Percentiles rank a stretch among this genome's conserved stretches.
phyloP scores from a whole-genome alignment of 345 rosid genomes.

The Euclidium syriacum region DNA sequence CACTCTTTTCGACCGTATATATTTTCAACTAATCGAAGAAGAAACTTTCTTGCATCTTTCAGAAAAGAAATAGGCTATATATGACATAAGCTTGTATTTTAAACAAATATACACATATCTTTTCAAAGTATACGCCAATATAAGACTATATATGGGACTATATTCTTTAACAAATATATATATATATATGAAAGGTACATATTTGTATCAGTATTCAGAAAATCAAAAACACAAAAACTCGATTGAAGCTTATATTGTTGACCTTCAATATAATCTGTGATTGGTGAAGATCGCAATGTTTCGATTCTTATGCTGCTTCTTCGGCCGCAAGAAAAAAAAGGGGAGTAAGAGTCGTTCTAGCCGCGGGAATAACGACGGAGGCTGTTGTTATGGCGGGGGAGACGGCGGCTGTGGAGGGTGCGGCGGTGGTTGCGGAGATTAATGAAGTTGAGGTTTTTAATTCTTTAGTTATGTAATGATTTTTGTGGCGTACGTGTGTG shows the following conservation, averaged over 20 bases:
- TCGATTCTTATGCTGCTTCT: background rate
- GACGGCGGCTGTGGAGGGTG: background rate
- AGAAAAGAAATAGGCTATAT: background rate
- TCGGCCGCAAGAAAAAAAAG: background rate
- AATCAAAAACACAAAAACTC: background rate
- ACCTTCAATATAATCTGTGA: background rate
- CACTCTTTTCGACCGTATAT: constrained; percentile 12
- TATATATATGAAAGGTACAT: background rate
- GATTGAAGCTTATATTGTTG: background rate
- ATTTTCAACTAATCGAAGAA: background rate
- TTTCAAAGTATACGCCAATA: background rate
- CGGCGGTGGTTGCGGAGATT: constrained; percentile 12
- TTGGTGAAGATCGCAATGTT: background rate
- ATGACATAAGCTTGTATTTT: constrained; percentile 1
- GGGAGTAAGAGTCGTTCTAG: background rate
- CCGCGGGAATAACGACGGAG: background rate
- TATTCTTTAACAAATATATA: no score
- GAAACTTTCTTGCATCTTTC: background rate
- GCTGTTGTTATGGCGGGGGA: background rate
- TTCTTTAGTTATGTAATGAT: background rate
- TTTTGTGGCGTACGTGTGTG: background rate
- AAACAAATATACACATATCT: background rate
- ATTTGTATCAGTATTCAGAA: background rate
- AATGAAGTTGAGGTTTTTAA: background rate
- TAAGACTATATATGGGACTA: no score